A percentile compares a stretch with the other conserved stretches of the same genome.
Conservation (phyloP, 2,329 filamentous ascomycete genomes). For the Colletotrichum spinosum region DNA sequence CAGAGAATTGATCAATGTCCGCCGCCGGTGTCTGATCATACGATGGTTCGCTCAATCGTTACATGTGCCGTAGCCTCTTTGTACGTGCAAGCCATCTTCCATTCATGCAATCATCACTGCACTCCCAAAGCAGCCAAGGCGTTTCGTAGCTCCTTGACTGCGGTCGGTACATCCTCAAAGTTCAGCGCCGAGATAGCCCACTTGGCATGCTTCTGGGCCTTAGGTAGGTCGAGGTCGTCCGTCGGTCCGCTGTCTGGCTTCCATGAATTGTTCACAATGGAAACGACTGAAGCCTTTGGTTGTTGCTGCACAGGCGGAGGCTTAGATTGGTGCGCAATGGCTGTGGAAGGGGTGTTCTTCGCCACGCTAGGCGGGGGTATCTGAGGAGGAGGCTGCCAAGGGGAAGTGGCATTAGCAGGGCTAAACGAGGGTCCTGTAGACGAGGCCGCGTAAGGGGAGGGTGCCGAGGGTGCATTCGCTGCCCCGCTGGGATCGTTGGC, state of each 20-base stretch:
- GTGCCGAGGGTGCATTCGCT: slow-evolving; percentile 13
- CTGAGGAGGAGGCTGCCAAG: slow-evolving; percentile 30
- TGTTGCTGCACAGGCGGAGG: slow-evolving; percentile 34
- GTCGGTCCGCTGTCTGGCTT: slow-evolving; percentile 22
- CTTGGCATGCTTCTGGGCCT: slow-evolving; percentile 94
- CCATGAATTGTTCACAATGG: slow-evolving; percentile 38
- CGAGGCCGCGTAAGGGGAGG: slow-evolving; percentile 26
- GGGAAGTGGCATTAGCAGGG: slow-evolving; percentile 16
- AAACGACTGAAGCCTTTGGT: slow-evolving; percentile 10
- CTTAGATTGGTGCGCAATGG: slow-evolving; percentile 39
- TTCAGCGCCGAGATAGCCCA: slow-evolving; percentile 98
- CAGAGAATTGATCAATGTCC: background rate
- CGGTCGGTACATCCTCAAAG: slow-evolving; percentile 94
- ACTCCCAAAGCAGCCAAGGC: slow-evolving; percentile 80
- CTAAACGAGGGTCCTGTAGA: slow-evolving; percentile 33
- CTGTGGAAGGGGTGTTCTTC: slow-evolving; percentile 34
- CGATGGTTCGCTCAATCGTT: background rate
- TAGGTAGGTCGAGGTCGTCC: slow-evolving; percentile 70
- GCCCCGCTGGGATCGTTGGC: slow-evolving; percentile 42
- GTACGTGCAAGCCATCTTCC: too few species aligned
- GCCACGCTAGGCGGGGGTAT: slow-evolving; percentile 1
- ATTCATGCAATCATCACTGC: slow-evolving; percentile 27
- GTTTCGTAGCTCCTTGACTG: slow-evolving; percentile 83
- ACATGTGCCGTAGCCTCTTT: background rate
- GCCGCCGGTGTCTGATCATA: background rate